These are phyloP conservation scores for Limonium bicolor DNA, from an alignment of 148 eudicot genomes.

Conservation along the genomic window DNA sequence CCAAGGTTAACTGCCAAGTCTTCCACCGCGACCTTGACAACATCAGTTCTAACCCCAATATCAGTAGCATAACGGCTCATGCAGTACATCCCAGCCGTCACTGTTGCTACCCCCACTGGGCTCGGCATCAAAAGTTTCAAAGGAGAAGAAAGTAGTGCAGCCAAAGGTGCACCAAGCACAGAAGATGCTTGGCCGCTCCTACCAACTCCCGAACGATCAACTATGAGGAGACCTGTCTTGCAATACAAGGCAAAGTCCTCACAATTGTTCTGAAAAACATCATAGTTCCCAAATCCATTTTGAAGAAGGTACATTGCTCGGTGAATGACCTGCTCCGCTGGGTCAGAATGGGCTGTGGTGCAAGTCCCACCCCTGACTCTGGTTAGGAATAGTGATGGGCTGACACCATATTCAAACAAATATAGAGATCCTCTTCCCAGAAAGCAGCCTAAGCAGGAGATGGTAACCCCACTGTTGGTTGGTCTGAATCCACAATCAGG, in stretches of 20 bases:
- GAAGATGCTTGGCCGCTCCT: conserved; percentile 96
- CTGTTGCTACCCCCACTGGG: conserved; percentile 81
- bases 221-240: conserved; percentile 66
- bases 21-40: conserved; percentile 77
- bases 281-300: conserved; percentile 85
- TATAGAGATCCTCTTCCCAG: conserved; percentile 65
- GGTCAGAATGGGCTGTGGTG: conserved; percentile 71
- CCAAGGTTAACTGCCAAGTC: conserved; percentile 70
- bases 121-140: conserved; percentile 72
- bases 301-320: conserved; percentile 87
- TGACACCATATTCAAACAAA: conserved; percentile 69
- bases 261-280: conserved; percentile 79
- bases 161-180: conserved; percentile 80
- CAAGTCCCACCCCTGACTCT: conserved; percentile 94
- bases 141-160: conserved; percentile 89
- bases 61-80: conserved; percentile 93
- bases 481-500: conserved; percentile 94
- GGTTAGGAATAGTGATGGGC: conserved; percentile 59
- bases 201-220: conserved; percentile 56
- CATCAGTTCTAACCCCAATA: conserved; percentile 91
- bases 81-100: conserved; percentile 91
- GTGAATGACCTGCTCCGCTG: conserved; percentile 42
- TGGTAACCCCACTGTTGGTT: conserved; percentile 67
- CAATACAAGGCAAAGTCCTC: conserved; percentile 96
- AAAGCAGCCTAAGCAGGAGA: conserved; percentile 86